Percentiles rank a stretch among this genome's conserved stretches.
Conservation (phyloP, 371 early-diverging fungal genomes). For the Fennellomyces sp. region DNA sequence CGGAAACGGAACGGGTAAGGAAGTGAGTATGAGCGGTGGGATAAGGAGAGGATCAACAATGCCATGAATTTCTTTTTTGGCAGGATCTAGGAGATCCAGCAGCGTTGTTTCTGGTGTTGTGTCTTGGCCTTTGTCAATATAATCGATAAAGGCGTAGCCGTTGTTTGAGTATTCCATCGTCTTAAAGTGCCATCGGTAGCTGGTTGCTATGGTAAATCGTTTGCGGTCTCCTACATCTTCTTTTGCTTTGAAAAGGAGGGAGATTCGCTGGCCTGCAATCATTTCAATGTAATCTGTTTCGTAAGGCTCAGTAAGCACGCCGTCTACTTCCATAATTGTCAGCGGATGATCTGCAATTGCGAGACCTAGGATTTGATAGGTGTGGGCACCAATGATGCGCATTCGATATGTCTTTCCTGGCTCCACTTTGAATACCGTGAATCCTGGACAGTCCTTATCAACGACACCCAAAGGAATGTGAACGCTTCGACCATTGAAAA, state of each 20-base stretch:
- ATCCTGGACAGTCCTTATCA: constrained; percentile 28
- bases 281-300: constrained; percentile 29
- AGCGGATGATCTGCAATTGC: constrained; percentile 31
- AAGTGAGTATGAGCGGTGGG: background rate
- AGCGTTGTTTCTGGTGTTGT: background rate
- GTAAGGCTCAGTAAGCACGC: constrained; percentile 31
- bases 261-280: constrained; percentile 42
- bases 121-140: background rate
- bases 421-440: constrained; percentile 20
- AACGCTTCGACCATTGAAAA: constrained; percentile 45
- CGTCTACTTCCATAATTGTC: constrained; percentile 47
- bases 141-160: constrained; percentile 8
- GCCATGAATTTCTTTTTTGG: background rate
- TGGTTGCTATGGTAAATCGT: constrained; percentile 1
- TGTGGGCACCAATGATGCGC: constrained; percentile 39
- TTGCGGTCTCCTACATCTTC: constrained; percentile 2
- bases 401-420: constrained; percentile 34
- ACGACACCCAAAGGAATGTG: background rate
- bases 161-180: background rate
- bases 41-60: background rate
- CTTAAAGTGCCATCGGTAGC: background rate
- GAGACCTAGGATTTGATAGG: constrained; percentile 35
- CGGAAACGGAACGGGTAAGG: background rate
- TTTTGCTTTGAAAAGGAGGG: constrained; percentile 29
- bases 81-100: background rate